Base-by-base conservation (phyloP, 352 stramenopile species). In the Blastocystis sp. region DNA sequence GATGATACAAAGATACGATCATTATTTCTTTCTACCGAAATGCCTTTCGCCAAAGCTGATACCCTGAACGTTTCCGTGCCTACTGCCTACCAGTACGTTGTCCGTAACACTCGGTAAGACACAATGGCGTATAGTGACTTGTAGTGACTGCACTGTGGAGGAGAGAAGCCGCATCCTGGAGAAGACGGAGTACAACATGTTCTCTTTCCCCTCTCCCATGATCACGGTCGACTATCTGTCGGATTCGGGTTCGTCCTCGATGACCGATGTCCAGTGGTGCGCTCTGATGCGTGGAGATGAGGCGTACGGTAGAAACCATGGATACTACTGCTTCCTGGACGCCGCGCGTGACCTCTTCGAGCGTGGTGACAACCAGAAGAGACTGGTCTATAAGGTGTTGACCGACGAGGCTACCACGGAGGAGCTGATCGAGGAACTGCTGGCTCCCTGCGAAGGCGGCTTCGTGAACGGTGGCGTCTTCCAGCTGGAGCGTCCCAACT, bases 121-220 rank as follows among this genome's bases (percentile, higher is more conserved):
- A n/a, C 34, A 21, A 11, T 7, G 9, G 14, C 32, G 0, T 7
- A 1, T 54, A 9, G 18, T 69, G 7, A 51, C 34, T 18, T 27
- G 0, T 73, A 85, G 75, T 61, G 63, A 72, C 46, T 85, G 75
- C 44, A 75, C 75, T n/a, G 57, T 76, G 14, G 75, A 85, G 29
- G 75, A 85, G 44, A 40, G 75, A 40, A 76, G 75, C 29, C 38
- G 65, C 21, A 54, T 85, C 48, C 40, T 85, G 53, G 48, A 85
- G 49, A 85, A 63, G 7, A 85, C 75, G 0, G 75, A 85, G 63
- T 85, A 85, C 75, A 85, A 85, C 44, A 85, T 85, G 75, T 85
- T 85, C 63, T 85, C 75, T 24, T 85, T 85, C 75, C 75, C 75
- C 44, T 85, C 75, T 48, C 75, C 75, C 49, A 64, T 85, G 51